Conservation (phyloP, 805 yeast species). For the Ogataea sp. region DNA sequence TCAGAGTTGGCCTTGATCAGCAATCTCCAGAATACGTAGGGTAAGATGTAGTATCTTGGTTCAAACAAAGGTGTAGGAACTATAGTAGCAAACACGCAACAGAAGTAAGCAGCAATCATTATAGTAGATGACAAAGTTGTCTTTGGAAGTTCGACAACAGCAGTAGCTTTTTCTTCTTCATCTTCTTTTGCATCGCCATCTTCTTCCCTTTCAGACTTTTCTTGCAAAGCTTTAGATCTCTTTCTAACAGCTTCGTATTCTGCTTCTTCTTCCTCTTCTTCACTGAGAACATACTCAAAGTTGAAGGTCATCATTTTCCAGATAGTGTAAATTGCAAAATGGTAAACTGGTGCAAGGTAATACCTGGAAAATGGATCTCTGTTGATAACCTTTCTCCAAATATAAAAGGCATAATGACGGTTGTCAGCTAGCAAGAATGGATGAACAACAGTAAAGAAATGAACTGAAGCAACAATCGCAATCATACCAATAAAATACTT, state of each 20-base stretch:
- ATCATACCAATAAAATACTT: slow-evolving; percentile 29
- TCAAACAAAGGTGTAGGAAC: slow-evolving; percentile 91
- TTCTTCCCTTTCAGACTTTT: slow-evolving; percentile 3
- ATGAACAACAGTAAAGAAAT: slow-evolving; percentile 66
- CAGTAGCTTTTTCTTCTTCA: neutral
- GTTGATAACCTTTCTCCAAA: slow-evolving; percentile 61
- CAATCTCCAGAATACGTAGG: slow-evolving; percentile 68
- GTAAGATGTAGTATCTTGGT: slow-evolving; percentile 86
- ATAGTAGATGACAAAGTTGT: slow-evolving; percentile 20
- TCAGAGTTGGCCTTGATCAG: slow-evolving; percentile 34
- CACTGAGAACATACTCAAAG: neutral
- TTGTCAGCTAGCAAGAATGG: slow-evolving; percentile 92
- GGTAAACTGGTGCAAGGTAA: slow-evolving; percentile 60
- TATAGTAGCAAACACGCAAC: slow-evolving; percentile 51
- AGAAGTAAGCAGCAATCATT: slow-evolving; percentile 41
- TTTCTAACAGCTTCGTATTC: no score
- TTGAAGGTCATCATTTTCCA: slow-evolving; percentile 9
- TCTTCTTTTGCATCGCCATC: neutral
- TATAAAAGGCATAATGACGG: slow-evolving; percentile 86
- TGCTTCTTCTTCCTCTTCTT: neutral
- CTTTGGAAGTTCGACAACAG: neutral
- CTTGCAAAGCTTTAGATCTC: no score
- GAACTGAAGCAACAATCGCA: slow-evolving; percentile 37
- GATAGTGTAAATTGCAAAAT: slow-evolving; percentile 33
- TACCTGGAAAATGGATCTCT: slow-evolving; percentile 37